phyloP scores from a whole-genome alignment of 1,284 basidiomycete genomes.

The Anthracocystis setariae region DNA sequence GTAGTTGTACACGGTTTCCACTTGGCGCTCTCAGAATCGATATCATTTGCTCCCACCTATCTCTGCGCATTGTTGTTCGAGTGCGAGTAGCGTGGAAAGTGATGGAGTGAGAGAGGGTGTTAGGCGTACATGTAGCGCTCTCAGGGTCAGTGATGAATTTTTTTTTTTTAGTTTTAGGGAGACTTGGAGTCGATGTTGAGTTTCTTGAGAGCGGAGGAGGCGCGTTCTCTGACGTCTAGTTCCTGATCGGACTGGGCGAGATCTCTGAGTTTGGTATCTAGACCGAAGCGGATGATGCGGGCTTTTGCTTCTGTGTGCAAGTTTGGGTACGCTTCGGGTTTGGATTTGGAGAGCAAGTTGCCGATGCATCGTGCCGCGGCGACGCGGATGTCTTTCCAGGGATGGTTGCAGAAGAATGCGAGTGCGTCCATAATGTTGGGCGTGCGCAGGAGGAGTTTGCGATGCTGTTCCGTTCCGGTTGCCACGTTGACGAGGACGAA shows the following conservation, averaged over 20 bases:
- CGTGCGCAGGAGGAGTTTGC: conserved; percentile 36
- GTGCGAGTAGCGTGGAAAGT: no score
- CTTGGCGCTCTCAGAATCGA: neutral
- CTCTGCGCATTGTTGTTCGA: no score
- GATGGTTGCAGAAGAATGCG: conserved; percentile 51
- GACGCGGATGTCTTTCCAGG: conserved; percentile 39
- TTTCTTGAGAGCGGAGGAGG: conserved; percentile 34
- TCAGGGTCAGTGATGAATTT: no score
- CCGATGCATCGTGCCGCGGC: conserved; percentile 41
- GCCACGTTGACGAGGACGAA: conserved; percentile 61
- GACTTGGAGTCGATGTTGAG: conserved; percentile 18
- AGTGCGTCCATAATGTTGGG: conserved; percentile 60
- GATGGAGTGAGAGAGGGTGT: no score
- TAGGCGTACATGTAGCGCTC: no score
- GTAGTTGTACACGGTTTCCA: conserved; percentile 14
- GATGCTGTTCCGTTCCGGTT: conserved; percentile 51
- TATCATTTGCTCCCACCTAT: no score
- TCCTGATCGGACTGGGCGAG: conserved; percentile 36
- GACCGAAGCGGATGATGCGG: conserved; percentile 26
- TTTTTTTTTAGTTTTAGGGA: no score
- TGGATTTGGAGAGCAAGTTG: conserved; percentile 30
- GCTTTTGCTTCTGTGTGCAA: conserved; percentile 29
- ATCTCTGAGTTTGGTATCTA: conserved; percentile 35
- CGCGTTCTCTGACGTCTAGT: conserved; percentile 47
- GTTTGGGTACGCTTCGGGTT: conserved; percentile 10